These are phyloP conservation scores for Xylariaceae sp. DNA, from an alignment of 2,329 filamentous ascomycete species.

Conservation along the genomic window DNA sequence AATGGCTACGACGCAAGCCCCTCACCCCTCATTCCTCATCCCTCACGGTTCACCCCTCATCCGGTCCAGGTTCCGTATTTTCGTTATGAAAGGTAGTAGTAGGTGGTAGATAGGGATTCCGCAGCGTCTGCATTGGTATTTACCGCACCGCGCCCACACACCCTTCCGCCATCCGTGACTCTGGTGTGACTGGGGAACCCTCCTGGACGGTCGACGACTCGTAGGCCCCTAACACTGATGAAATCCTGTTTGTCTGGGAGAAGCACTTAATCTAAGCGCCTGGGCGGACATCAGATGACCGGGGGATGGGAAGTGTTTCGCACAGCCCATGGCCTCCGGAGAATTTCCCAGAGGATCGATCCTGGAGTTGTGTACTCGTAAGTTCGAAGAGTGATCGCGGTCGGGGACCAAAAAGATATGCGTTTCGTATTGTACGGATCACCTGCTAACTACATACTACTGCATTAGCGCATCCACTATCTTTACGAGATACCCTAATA, in stretches of 20 bases:
- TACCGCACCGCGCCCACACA: slow-evolving; percentile 2
- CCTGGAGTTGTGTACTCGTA: too few species aligned
- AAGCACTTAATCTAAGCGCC: slow-evolving; percentile 10
- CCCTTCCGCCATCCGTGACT: neutral
- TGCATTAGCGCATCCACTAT: neutral
- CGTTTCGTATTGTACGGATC: too few species aligned
- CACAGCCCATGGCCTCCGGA: slow-evolving; percentile 8
- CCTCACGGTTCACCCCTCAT: too few species aligned
- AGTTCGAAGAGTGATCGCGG: too few species aligned
- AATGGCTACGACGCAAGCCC: neutral
- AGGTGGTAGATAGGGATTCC: neutral
- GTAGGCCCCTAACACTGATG: neutral
- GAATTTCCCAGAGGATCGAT: neutral
- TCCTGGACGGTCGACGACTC: slow-evolving; percentile 3
- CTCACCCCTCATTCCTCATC: neutral
- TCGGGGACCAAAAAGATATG: too few species aligned
- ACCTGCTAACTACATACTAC: too few species aligned
- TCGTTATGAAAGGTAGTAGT: neutral
- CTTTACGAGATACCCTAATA: too few species aligned
- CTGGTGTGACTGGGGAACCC: slow-evolving; percentile 13
- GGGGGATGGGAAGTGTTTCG: slow-evolving; percentile 10
- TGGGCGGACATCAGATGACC: slow-evolving; percentile 18
- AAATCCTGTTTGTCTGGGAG: slow-evolving; percentile 12
- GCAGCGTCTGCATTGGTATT: neutral
- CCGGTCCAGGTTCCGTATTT: neutral